Conservation (phyloP, 805 yeast species). For the Metschnikowia koreensis region DNA sequence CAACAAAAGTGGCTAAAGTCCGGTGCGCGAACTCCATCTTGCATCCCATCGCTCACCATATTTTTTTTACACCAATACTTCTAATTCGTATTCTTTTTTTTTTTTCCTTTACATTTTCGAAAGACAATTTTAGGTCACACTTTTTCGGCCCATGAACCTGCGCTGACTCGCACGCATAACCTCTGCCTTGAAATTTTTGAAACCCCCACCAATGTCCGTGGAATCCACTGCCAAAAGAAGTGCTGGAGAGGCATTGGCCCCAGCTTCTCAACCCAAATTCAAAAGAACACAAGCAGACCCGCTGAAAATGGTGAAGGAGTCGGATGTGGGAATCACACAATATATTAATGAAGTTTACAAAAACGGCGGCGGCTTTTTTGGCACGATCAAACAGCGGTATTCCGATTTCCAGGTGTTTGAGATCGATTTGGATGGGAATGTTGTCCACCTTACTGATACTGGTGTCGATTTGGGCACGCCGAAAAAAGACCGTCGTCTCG, state of each 20-base stretch:
- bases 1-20: no score
- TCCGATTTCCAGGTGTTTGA: slow-evolving; percentile 95
- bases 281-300: slow-evolving; percentile 9
- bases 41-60: no score
- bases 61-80: no score
- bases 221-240: not conserved
- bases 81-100: no score
- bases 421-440: slow-evolving; percentile 63
- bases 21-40: no score
- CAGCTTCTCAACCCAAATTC: not conserved
- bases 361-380: slow-evolving; percentile 58
- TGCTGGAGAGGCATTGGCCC: not conserved
- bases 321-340: slow-evolving; percentile 84
- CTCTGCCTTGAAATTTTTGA: not conserved
- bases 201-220: not conserved
- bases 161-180: slow-evolving; percentile 10
- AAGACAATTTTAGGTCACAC: not conserved
- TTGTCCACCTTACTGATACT: slow-evolving; percentile 70
- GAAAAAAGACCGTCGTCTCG: slow-evolving; percentile 48
- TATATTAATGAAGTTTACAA: slow-evolving; percentile 51
- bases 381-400: slow-evolving; percentile 82
- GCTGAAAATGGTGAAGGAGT: slow-evolving; percentile 51
- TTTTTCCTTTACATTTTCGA: not conserved
- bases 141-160: not conserved
- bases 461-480: slow-evolving; percentile 55